Evolutionary conservation across 2,329 filamentous ascomycete genomes (phyloP).

Genomic region (Monosporascus sp.): DNA sequence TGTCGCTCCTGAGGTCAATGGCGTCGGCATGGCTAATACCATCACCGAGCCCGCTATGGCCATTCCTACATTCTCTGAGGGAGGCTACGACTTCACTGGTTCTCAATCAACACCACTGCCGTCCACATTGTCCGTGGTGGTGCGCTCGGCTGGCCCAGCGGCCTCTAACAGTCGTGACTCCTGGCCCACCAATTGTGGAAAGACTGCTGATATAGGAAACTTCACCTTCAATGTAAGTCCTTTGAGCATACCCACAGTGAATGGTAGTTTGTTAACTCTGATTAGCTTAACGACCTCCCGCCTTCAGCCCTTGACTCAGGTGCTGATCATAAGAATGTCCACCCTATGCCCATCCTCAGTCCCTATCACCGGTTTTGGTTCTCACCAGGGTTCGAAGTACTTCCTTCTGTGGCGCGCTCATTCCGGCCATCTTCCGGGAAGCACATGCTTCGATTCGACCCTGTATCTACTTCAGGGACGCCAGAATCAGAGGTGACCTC

Average conservation of each 20-base stretch:
- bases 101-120: conserved; percentile 10
- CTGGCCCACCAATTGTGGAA: conserved; percentile 15
- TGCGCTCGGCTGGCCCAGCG: conserved; percentile 10
- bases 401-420: conserved; percentile 11
- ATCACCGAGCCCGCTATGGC: conserved; percentile 5
- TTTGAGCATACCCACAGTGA: too few species aligned
- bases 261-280: conserved; percentile 3
- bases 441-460: conserved; percentile 24
- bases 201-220: conserved; percentile 16
- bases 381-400: conserved; percentile 18
- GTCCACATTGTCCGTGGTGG: conserved; percentile 18
- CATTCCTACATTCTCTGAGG: conserved; percentile 4
- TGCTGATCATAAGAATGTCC: conserved; percentile 8
- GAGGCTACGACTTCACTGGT: conserved; percentile 18
- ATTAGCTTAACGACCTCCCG: conserved; percentile 22
- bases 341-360: conserved; percentile 19
- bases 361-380: conserved; percentile 27
- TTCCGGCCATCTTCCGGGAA: conserved; percentile 24
- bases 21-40: neutral
- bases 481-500: conserved; percentile 7
- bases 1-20: neutral
- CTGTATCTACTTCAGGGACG: conserved; percentile 16
- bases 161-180: conserved; percentile 5
- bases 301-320: conserved; percentile 8
- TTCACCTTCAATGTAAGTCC: conserved; percentile 24